phyloP scores from a whole-genome alignment of 192 early-diverging fungal species.

The Coemansia sp. region DNA sequence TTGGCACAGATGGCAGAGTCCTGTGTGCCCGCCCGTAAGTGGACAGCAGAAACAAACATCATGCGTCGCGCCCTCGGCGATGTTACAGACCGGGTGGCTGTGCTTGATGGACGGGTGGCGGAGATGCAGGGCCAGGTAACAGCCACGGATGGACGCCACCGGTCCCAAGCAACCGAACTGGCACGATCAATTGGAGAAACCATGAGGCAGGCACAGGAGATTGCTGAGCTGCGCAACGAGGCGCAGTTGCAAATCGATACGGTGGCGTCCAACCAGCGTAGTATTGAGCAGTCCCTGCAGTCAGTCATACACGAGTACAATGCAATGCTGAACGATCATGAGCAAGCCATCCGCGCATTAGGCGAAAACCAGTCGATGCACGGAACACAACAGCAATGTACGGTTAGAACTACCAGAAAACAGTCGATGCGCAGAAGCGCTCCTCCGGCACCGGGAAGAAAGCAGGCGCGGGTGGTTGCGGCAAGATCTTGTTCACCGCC shows the following conservation, averaged over 20 bases:
- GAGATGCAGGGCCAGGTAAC: constrained; percentile 7
- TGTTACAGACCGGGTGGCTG: constrained; percentile 6
- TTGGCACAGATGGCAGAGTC: constrained; percentile 16
- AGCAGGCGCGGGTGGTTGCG: constrained; percentile 13
- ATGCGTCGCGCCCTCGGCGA: constrained; percentile 14
- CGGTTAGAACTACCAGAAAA: too few species aligned
- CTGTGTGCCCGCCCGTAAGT: background rate
- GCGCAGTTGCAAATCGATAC: constrained; percentile 13
- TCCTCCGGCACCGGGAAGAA: too few species aligned
- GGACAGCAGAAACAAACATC: constrained; percentile 7
- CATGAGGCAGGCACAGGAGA: background rate
- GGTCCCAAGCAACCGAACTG: constrained; percentile 3
- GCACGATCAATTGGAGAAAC: background rate
- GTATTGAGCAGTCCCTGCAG: constrained; percentile 18
- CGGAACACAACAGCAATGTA: too few species aligned
- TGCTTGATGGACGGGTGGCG: background rate
- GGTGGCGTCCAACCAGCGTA: constrained; percentile 6
- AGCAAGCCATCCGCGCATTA: constrained; percentile 32
- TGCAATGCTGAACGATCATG: constrained; percentile 44
- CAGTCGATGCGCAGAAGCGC: too few species aligned
- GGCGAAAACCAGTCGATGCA: constrained; percentile 27
- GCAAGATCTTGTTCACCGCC: background rate
- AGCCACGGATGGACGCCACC: constrained; percentile 7
- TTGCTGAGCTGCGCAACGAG: constrained; percentile 7
- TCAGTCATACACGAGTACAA: constrained; percentile 27